Percentiles rank a stretch among this genome's conserved stretches.
phyloP scores from a whole-genome alignment of 1,139 yeast species.

The Saccharomycopsis hybrid region DNA sequence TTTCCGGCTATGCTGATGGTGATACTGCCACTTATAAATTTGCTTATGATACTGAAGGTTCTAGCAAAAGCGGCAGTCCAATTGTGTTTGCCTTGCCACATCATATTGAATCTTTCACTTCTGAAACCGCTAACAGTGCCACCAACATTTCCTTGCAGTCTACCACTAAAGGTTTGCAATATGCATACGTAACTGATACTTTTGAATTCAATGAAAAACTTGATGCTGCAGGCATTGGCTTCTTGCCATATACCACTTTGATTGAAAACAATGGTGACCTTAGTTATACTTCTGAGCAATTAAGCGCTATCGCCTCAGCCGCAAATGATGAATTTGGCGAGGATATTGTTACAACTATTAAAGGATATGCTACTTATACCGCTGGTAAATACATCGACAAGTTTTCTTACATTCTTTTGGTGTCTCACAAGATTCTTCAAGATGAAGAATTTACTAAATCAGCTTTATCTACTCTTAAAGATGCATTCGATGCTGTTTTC shows the following conservation, averaged over 20 bases:
- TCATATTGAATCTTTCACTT: constrained; percentile 45
- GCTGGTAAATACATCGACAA: constrained; percentile 65
- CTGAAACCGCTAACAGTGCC: constrained; percentile 29
- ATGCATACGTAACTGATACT: constrained; percentile 43
- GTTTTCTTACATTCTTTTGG: constrained; percentile 58
- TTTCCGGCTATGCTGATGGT: constrained; percentile 30
- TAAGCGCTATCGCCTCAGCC: constrained; percentile 40
- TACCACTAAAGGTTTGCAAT: constrained; percentile 55
- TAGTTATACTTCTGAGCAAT: constrained; percentile 40
- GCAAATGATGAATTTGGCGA: constrained; percentile 50
- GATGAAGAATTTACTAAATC: constrained; percentile 42
- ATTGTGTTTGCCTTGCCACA: constrained; percentile 63
- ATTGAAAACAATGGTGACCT: constrained; percentile 27
- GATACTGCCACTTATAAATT: constrained; percentile 42
- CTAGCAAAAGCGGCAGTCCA: constrained; percentile 40
- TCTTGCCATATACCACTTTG: constrained; percentile 47
- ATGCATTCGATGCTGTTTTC: constrained; percentile 44
- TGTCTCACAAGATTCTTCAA: constrained; percentile 47
- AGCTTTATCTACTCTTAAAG: constrained; percentile 41
- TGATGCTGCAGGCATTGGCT: constrained; percentile 37
- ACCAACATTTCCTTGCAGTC: constrained; percentile 47
- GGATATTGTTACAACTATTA: constrained; percentile 44
- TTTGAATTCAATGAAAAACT: constrained; percentile 45
- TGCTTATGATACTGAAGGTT: constrained; percentile 43
- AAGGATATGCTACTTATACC: constrained; percentile 44